Conservation (phyloP, 2,329 filamentous ascomycete genomes). For the Penicillium verrucosum region DNA sequence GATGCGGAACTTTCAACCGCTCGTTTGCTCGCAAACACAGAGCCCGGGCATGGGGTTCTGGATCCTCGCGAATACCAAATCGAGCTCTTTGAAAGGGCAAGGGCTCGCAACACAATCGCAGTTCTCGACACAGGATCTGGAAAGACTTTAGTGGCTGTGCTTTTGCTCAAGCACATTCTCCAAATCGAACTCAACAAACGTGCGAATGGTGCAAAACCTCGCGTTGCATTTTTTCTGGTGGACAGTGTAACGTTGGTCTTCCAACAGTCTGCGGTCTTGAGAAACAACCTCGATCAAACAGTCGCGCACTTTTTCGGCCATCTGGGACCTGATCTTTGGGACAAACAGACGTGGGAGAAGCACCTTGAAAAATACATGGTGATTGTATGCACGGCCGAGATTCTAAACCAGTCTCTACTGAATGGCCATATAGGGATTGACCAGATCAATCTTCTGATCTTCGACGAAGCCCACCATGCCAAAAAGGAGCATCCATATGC, state of each 20-base stretch:
- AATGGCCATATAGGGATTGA: conserved; percentile 76
- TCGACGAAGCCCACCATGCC: conserved; percentile 94
- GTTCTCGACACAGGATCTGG: conserved; percentile 89
- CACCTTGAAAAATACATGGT: conserved; percentile 68
- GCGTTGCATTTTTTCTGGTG: conserved; percentile 82
- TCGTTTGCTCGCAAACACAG: conserved; percentile 53
- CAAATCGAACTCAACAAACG: conserved; percentile 73
- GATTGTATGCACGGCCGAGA: conserved; percentile 87
- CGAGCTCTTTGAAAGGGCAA: conserved; percentile 86
- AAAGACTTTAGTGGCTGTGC: conserved; percentile 91
- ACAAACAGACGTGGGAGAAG: conserved; percentile 57
- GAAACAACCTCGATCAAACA: conserved; percentile 73
- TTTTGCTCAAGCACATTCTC: conserved; percentile 74
- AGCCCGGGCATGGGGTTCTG: conserved; percentile 60
- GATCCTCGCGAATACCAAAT: conserved; percentile 86
- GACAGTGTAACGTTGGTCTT: conserved; percentile 87
- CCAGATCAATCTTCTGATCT: conserved; percentile 84
- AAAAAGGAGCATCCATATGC: conserved; percentile 94
- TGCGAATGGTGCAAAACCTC: conserved; percentile 55
- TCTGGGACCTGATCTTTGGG: conserved; percentile 61
- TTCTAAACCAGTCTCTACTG: conserved; percentile 73
- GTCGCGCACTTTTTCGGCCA: conserved; percentile 72
- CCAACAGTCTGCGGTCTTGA: conserved; percentile 81
- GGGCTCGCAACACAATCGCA: conserved; percentile 80
- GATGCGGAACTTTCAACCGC: conserved; percentile 53